Evolutionary conservation across 176 grass and related monocot species (phyloP), one percentile per base, ranked within the genome.

Genomic region (Aegilops bicornis): DNA sequence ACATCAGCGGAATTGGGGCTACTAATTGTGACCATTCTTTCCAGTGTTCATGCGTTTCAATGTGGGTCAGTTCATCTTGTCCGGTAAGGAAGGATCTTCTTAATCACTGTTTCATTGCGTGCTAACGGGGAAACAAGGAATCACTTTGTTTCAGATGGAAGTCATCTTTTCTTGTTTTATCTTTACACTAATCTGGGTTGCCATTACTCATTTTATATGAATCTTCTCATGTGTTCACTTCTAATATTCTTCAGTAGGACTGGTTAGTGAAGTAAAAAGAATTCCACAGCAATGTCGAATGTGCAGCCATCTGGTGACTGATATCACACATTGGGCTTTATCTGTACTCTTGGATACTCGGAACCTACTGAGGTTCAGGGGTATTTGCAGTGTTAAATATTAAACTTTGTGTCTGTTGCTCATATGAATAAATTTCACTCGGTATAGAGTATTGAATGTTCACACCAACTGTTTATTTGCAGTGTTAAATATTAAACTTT

Each of bases 11-110:
- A 64, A 98, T 98, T 90, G 68, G 88, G 69, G 92, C 92, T 79
- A 96, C 97, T 52, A 96, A 92, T n/a, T 98, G 97, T 80, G 97
- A 98, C 40, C 97, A 98, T 77, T 98, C 94, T 20, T 98, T 98
- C 83, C 94, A 94, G 36, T 98, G 94, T 76, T 95, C 94, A 32
- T 96, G 97, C 0, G 92, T 96, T 83, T 96, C 94, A 64, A 91
- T 92, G 84, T 98, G 93, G 94, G 87, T 85, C 54, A 98, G 91
- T 79, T 94, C 97, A 75, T 98, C 94, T 76, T 98, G 97, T 35
- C 89, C 79, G 64, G 97, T 98, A 94, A 91, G 81, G 32, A 88
- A 81, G 14, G 48, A n/a, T 82, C 25, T 6, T 74, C 74, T 82
- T 59, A 14, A 27, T 66, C 10, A 58, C 4, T n/a, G 58, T n/a